phyloP scores from a whole-genome alignment of 768 basidiomycete genomes.

The Russula griseocarnosa region DNA sequence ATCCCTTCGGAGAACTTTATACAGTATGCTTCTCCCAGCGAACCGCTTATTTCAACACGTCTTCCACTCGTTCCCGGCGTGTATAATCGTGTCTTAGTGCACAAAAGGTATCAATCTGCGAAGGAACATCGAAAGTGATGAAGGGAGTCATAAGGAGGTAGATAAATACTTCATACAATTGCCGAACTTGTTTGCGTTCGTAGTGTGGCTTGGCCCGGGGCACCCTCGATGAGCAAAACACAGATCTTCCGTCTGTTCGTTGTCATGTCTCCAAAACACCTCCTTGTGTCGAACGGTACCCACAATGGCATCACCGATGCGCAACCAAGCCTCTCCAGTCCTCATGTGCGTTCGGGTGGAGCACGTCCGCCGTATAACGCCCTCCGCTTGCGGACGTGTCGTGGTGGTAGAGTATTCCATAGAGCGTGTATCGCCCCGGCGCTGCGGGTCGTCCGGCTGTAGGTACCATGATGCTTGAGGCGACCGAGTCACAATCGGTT shows the following conservation, averaged over 20 bases:
- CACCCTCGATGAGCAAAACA: too few species aligned
- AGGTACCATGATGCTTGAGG: conserved; percentile 31
- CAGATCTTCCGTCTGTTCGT: conserved; percentile 41
- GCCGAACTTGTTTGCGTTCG: too few species aligned
- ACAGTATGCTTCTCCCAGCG: too few species aligned
- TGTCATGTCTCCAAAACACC: conserved; percentile 49
- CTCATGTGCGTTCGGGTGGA: conserved; percentile 64
- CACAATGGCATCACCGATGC: conserved; percentile 89
- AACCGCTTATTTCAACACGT: too few species aligned
- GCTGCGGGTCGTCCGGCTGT: conserved; percentile 47
- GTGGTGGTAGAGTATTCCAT: conserved; percentile 92
- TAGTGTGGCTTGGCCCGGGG: too few species aligned
- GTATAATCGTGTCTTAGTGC: too few species aligned
- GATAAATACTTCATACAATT: too few species aligned
- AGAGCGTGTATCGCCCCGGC: conserved; percentile 64
- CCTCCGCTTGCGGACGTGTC: conserved; percentile 86
- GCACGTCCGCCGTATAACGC: conserved; percentile 90
- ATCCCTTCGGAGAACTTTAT: too few species aligned
- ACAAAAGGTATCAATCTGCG: too few species aligned
- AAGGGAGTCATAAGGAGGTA: too few species aligned
- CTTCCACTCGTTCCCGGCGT: too few species aligned
- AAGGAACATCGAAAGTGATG: too few species aligned
- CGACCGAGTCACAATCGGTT: not conserved
- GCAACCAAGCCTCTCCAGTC: conserved; percentile 67
- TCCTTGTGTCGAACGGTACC: conserved; percentile 68